Evolutionary conservation across 768 basidiomycete genomes (phyloP), one percentile per base, ranked within the genome.

Genomic region (Mycena vitilis): DNA sequence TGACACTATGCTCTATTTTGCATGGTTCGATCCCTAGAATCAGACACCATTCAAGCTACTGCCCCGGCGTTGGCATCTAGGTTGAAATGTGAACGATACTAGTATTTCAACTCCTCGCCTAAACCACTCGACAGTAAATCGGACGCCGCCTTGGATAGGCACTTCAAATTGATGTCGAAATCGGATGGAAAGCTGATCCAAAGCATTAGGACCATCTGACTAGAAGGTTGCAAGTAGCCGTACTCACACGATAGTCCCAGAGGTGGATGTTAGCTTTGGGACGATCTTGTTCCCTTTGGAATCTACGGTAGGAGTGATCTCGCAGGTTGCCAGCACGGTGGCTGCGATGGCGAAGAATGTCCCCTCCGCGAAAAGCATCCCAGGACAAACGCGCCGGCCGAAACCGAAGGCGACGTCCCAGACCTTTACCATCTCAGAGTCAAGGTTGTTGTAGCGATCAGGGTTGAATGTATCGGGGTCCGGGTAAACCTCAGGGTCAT

Each of bases 351-450:
- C 55, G 23, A 64, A 64, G 20, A 64, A 37, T 0, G 45, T 64
- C 2, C 23, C 54, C 20, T 64, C 55, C 13, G 54, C 54, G 5
- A 64, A 64, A 20, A 25, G 2, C 23, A 42, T 48, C 5, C 63
- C 63, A 0, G 63, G 63, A 49, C 63, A 64, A n/a, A 37, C 34
- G 5, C 63, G 10, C 8, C 63, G 13, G 10, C 63, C 63, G 38
- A 64, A 64, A 12, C 63, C 63, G 48, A 64, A 64, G 0, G 30
- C 18, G 0, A 57, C 3, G 11, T 57, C 16, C 2, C 20, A 23
- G 37, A 64, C 47, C 18, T 48, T 57, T 1, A 49, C 47, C 63
- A 64, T 64, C 23, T 64, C 63, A 4, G 63, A 57, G 18, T 64
- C 54, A 37, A 64, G 63, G 7, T 30, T 40, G 0, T 57, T 18